These are phyloP conservation scores for Colletotrichum viniferum DNA, from an alignment of 2,329 filamentous ascomycete genomes.

Conservation along the genomic window DNA sequence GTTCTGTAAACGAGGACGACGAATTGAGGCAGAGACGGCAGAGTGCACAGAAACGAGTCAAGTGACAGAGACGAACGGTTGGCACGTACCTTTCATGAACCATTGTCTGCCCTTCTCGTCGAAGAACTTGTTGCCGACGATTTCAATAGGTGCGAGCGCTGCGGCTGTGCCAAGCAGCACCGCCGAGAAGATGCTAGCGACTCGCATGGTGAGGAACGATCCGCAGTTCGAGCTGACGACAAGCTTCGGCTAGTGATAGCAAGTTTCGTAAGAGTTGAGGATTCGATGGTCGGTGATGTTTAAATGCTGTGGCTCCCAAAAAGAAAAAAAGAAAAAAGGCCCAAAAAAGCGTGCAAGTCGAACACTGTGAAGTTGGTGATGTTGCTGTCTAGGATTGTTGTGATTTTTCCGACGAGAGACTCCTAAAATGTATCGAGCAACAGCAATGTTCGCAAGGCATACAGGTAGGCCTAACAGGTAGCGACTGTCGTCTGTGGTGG, in stretches of 20 bases:
- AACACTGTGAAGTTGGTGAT: not conserved
- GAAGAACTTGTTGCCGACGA: slow-evolving; percentile 84
- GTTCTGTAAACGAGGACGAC: not conserved
- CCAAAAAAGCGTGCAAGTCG: not conserved
- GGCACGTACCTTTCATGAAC: slow-evolving; percentile 74
- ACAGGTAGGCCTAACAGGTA: not conserved
- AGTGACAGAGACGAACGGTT: not conserved
- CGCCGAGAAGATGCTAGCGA: slow-evolving; percentile 34
- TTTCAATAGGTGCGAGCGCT: slow-evolving; percentile 53
- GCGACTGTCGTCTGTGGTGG: not conserved
- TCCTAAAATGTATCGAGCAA: not conserved
- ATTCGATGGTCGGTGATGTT: not conserved
- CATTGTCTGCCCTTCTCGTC: slow-evolving; percentile 80
- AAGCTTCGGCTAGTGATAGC: not conserved
- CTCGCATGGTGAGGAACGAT: slow-evolving; percentile 38
- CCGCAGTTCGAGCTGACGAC: not conserved
- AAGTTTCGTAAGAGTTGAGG: not conserved
- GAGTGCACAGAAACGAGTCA: not conserved
- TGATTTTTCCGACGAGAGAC: not conserved
- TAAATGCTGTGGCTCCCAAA: not conserved
- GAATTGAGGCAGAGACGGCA: not conserved
- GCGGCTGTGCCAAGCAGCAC: slow-evolving; percentile 38
- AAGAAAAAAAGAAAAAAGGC: not conserved
- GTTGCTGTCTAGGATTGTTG: not conserved
- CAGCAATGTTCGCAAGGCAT: not conserved